A percentile compares a stretch with the other conserved stretches of the same genome.
These are phyloP conservation scores for Suillus subaureus DNA, from an alignment of 768 basidiomycete genomes.

Conservation along the genomic window DNA sequence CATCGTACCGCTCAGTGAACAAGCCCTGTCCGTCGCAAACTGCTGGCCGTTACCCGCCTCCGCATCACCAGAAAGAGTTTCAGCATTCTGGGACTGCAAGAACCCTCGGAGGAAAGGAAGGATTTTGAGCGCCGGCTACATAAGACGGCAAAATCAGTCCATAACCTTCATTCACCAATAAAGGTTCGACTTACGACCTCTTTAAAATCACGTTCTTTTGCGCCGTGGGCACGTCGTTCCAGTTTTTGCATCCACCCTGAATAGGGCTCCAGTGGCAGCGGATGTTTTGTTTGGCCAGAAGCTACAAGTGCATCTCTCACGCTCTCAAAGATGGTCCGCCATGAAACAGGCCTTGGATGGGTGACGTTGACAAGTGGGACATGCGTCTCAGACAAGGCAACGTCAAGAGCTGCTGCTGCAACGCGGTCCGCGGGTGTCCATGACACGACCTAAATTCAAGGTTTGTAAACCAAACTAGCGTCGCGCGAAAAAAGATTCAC, in stretches of 20 bases:
- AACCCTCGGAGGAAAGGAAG: conserved; percentile 27
- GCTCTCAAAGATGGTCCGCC: conserved; percentile 25
- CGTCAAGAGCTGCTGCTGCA: conserved; percentile 35
- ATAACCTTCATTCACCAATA: conserved; percentile 37
- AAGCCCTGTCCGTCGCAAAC: not conserved
- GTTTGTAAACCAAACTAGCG: not conserved
- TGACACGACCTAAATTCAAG: conserved; percentile 35
- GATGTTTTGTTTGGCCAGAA: conserved; percentile 9
- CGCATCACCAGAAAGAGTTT: not conserved
- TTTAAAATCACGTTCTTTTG: conserved; percentile 5
- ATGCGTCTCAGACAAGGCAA: conserved; percentile 23
- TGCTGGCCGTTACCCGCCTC: not conserved
- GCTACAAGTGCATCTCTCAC: conserved; percentile 20
- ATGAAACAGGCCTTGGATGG: conserved; percentile 36
- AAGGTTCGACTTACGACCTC: conserved; percentile 15
- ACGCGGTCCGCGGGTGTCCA: conserved; percentile 48
- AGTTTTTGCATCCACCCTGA: conserved; percentile 30
- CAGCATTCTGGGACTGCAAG: not conserved
- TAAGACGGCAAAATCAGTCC: conserved; percentile 5
- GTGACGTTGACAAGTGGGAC: conserved; percentile 35
- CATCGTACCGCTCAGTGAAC: not conserved
- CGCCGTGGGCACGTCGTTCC: conserved; percentile 18
- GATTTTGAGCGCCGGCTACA: conserved; percentile 32
- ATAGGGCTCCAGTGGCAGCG: conserved; percentile 26
- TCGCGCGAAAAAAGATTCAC: conserved; percentile 17